These are phyloP conservation scores for Dactylellina sp. DNA, from an alignment of 2,329 filamentous ascomycete genomes.

Conservation along the genomic window DNA sequence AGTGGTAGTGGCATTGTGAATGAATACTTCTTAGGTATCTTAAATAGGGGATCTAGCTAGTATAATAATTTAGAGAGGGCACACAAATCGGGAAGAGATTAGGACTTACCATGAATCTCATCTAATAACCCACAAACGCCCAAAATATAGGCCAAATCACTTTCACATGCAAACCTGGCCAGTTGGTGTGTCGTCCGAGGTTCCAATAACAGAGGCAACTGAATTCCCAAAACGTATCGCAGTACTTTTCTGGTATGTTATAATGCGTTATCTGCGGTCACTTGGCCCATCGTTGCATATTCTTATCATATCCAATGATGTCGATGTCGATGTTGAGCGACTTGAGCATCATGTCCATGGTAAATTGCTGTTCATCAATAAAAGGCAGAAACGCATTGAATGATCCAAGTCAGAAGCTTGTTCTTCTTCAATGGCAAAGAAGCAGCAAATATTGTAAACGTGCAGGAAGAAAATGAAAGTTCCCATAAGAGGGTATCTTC, in stretches of 20 bases:
- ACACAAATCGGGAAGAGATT: neutral
- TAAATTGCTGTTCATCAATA: slow-evolving; percentile 61
- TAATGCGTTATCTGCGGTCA: neutral
- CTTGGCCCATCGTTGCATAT: slow-evolving; percentile 57
- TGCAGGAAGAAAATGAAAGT: slow-evolving; percentile 17
- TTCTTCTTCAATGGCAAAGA: slow-evolving; percentile 41
- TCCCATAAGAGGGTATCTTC: slow-evolving; percentile 36
- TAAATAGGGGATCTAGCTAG: neutral
- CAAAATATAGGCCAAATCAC: neutral
- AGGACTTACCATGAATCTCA: neutral
- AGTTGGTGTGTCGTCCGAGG: neutral
- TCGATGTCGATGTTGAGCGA: slow-evolving; percentile 63
- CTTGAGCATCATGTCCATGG: slow-evolving; percentile 64
- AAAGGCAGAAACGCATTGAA: slow-evolving; percentile 54
- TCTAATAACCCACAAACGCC: neutral
- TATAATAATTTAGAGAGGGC: neutral
- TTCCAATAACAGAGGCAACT: neutral
- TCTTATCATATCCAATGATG: slow-evolving; percentile 63
- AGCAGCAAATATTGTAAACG: neutral
- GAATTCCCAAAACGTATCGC: neutral
- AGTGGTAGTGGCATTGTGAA: too few relatives aligned
- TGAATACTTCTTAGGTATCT: neutral
- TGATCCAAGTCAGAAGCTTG: slow-evolving; percentile 52
- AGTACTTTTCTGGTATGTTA: neutral
- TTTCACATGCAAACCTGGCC: too few relatives aligned